Base-by-base conservation (phyloP, 257 asterid genomes). In the Lycium barbarum region DNA sequence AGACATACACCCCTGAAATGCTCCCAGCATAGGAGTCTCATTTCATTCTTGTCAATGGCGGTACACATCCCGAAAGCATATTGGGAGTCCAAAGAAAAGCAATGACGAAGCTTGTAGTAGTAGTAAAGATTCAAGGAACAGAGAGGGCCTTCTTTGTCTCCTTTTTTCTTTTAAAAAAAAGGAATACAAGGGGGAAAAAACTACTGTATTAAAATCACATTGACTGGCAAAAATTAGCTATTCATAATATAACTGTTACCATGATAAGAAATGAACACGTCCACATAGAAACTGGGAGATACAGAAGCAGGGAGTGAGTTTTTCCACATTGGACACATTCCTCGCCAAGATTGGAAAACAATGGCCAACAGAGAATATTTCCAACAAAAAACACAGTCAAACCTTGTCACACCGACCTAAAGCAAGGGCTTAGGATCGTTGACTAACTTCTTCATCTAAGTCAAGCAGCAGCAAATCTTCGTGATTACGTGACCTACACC, bases 401-500 rank as follows among this genome's bases (percentile, higher is more conserved):
- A 74, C 43, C 62, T 76, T 10, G 12, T 51, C 81, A 26, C 38
- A 13, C 63, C 15, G 45, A 22, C 82, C 63, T 51, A 76, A 51
- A 22, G 40, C 47, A 13, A 76, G 63, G 63, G 26, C 82, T 78
- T 78, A 6, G 33, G 53, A 53, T 57, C 15, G 26, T 26, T 14
- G 49, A 26, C 49, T 65, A 78, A 26, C 65, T 78, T 78, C 82
- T 78, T 5, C 65, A 78, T 53, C 82, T 14, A 14, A 26, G 43
- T 78, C 9, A 49, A 53, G 82, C 62, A 78, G 22, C 45, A 3
- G 82, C 82, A 53, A 53, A 78, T 26, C 49, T 49, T 74, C 81
- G 20, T 49, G 13, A 76, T 51, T 49, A 33, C 43, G 13, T 40
- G 45, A 26, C 82, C 82, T 76, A 51, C 82, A 78, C 82, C 82